These are phyloP conservation scores for Aspergillus avenaceus DNA, from an alignment of 495 filamentous ascomycete species.

Conservation along the genomic window DNA sequence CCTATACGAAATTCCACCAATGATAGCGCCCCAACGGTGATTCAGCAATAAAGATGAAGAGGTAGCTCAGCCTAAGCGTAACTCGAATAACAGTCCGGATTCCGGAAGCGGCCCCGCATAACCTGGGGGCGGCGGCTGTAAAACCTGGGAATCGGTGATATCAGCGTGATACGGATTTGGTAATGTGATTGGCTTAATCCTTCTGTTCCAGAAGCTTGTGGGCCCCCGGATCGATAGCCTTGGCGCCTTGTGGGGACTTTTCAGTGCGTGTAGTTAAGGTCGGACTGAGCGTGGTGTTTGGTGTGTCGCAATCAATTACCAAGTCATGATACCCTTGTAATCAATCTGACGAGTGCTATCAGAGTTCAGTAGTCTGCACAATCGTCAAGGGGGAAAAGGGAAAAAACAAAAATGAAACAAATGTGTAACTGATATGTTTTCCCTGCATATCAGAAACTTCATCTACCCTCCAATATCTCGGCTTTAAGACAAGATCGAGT, in stretches of 20 bases:
- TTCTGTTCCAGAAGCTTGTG: conserved; percentile 42
- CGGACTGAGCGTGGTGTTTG: conserved; percentile 7
- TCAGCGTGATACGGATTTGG: conserved; percentile 27
- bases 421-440: conserved; percentile 4
- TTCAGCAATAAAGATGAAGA: not conserved
- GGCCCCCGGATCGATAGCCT: conserved; percentile 35
- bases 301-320: conserved; percentile 2
- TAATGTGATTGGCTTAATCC: conserved; percentile 18
- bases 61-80: not conserved
- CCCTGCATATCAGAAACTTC: conserved; percentile 2
- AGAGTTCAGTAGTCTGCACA: not conserved
- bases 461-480: conserved; percentile 1
- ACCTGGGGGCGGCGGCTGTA: conserved; percentile 17
- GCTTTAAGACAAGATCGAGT: not conserved
- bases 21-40: not conserved
- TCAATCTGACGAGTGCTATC: not conserved
- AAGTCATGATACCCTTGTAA: not conserved
- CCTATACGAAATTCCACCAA: conserved; percentile 6
- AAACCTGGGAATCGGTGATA: conserved; percentile 25
- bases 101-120: conserved; percentile 36
- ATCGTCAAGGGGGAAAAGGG: no score
- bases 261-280: conserved; percentile 15
- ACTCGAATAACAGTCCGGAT: conserved; percentile 18
- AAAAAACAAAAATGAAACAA: no score
- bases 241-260: conserved; percentile 28